These are phyloP conservation scores for Brachypodium distachyon DNA, from an alignment of 202 grass and related monocot species.

Conservation along the genomic window DNA sequence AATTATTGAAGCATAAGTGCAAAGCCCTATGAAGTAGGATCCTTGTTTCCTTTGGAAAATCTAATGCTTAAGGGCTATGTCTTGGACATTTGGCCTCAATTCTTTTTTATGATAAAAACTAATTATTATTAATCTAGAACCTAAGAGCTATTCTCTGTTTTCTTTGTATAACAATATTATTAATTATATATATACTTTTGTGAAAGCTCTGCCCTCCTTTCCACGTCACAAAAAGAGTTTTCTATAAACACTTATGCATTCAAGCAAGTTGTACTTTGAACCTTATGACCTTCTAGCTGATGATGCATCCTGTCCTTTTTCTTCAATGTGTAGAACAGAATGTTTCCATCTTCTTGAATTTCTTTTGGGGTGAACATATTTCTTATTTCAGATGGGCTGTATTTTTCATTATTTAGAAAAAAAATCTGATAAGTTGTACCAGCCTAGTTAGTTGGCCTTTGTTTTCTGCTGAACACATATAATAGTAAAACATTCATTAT, in stretches of 20 bases:
- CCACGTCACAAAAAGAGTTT: neutral
- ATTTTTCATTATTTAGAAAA: neutral
- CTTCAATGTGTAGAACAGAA: neutral
- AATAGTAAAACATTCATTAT: neutral
- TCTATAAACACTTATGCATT: neutral
- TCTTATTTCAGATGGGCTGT: neutral
- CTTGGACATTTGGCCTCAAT: neutral
- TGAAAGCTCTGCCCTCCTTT: neutral
- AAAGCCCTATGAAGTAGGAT: no score
- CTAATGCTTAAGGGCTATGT: neutral
- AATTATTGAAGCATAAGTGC: no score
- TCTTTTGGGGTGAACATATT: neutral
- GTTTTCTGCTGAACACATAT: neutral
- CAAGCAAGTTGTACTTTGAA: neutral
- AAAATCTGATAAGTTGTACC: neutral
- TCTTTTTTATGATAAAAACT: no score
- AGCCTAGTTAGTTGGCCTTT: neutral
- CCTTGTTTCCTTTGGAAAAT: neutral
- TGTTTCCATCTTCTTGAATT: neutral
- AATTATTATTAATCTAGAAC: no score
- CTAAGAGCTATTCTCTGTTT: no score
- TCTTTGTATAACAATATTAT: neutral
- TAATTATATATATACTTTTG: neutral
- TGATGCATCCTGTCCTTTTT: neutral
- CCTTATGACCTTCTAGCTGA: neutral